phyloP scores from a whole-genome alignment of 1,139 yeast genomes.

The Saccharomyces hybrid region DNA sequence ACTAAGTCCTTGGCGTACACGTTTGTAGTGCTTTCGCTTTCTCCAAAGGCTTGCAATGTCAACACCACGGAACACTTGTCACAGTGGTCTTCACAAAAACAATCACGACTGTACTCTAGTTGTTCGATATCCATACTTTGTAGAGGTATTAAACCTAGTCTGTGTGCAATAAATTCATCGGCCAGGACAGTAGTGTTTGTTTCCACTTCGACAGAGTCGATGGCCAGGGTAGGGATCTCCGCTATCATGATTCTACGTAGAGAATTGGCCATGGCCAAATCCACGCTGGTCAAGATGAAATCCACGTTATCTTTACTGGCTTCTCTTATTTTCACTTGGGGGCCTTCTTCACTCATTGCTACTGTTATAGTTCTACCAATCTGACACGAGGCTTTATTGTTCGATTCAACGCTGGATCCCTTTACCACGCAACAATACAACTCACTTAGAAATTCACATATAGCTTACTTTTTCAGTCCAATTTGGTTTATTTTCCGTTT shows the following conservation, averaged over 20 bases:
- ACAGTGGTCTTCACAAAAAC: constrained; percentile 97
- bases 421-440: not conserved
- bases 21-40: constrained; percentile 78
- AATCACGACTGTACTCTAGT: constrained; percentile 78
- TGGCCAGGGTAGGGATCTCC: constrained; percentile 93
- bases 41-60: constrained; percentile 83
- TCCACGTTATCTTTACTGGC: constrained; percentile 83
- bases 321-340: constrained; percentile 82
- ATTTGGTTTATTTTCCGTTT: not conserved
- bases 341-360: constrained; percentile 42
- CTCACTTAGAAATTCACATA: not conserved
- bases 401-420: not conserved
- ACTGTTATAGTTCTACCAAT: not conserved
- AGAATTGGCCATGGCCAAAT: constrained; percentile 86
- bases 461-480: not conserved
- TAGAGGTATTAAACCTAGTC: constrained; percentile 86
- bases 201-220: constrained; percentile 92
- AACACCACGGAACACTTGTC: constrained; percentile 87
- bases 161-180: constrained; percentile 89
- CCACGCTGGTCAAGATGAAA: constrained; percentile 80
- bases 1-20: constrained; percentile 84
- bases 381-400: not conserved
- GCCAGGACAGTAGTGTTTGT: constrained; percentile 91
- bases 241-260: constrained; percentile 86
- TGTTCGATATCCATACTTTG: constrained; percentile 77